Base-by-base conservation (phyloP, 345 rosid species). In the Geranium rotundifolium region DNA sequence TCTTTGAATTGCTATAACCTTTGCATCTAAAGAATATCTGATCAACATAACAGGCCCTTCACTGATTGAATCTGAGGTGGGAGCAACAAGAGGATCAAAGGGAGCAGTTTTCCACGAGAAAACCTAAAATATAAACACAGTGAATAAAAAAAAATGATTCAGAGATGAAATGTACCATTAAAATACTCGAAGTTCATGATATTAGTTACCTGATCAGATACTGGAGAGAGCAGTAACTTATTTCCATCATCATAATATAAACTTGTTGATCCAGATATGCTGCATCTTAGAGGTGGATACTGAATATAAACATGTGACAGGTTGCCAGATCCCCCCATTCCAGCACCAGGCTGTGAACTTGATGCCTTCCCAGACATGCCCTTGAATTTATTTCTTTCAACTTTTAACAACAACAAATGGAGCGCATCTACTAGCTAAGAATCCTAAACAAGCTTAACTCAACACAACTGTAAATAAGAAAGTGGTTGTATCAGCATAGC, bases 241-340 rank as follows among this genome's bases (percentile, higher is more conserved):
- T 79, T 85, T 67, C 88, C 96, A 75, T 95, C 97, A 72, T 95
- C 99, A 70, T 90, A 95, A 81, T 79, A 86, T 64, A 88, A 81
- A 63, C 88, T 85, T 65, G 77, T 82, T 63, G 95, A 82, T 64
- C 79, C 91, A 67, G 86, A 82, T 77, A 81, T 50, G 76, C 76
- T 73, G 79, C 90, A 86, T 19, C 71, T 76, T 61, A 93, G 78
- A 23, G 97, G 83, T 39, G 95, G 89, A 68, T 81, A 69, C 59
- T 82, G 84, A 71, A 88, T 72, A 72, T 86, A 90, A 69, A 77
- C 92, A 80, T 93, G 99, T 49, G 99, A 90, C 19, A 88, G 75
- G 52, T 83, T 85, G 72, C 90, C 89, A 60, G 96, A 84, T 61
- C 77, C 82, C 60, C 84, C 76, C 55, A 77, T 73, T 58, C 87